Conservation (phyloP, 495 filamentous ascomycete genomes). For the Penicillium cinerascens region DNA sequence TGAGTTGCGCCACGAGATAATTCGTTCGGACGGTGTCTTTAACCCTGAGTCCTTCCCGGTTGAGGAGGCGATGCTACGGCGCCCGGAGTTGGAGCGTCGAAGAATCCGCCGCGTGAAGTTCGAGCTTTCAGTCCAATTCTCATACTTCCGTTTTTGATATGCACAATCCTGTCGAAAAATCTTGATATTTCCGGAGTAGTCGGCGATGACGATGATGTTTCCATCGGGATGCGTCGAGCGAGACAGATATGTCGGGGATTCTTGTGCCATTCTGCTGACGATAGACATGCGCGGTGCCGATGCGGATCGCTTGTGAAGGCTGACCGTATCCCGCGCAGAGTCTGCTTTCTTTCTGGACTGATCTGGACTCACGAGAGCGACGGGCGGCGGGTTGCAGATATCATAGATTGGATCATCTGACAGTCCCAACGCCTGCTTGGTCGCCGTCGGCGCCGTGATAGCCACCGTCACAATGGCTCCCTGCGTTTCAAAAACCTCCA, state of each 20-base stretch:
- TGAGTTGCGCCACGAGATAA: conserved; percentile 86
- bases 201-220: conserved; percentile 89
- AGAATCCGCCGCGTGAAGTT: conserved; percentile 75
- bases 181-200: conserved; percentile 84
- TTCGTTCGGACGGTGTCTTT: conserved; percentile 72
- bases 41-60: conserved; percentile 44
- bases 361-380: conserved; percentile 74
- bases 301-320: conserved; percentile 14
- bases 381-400: conserved; percentile 90
- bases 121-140: conserved; percentile 56
- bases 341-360: conserved; percentile 45
- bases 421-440: conserved; percentile 69
- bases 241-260: conserved; percentile 67
- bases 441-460: conserved; percentile 75
- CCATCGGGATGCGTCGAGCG: conserved; percentile 75
- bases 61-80: conserved; percentile 47
- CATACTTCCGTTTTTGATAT: conserved; percentile 53
- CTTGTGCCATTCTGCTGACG: conserved; percentile 53
- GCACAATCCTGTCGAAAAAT: conserved; percentile 95
- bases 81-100: conserved; percentile 64
- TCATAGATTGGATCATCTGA: conserved; percentile 94
- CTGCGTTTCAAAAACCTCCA: conserved; percentile 88
- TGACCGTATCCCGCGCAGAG: conserved; percentile 17
- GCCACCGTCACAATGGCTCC: conserved; percentile 83
- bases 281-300: conserved; percentile 32